Evolutionary conservation across 495 filamentous ascomycete species (phyloP).

Genomic region (Amorphotheca resinae): DNA sequence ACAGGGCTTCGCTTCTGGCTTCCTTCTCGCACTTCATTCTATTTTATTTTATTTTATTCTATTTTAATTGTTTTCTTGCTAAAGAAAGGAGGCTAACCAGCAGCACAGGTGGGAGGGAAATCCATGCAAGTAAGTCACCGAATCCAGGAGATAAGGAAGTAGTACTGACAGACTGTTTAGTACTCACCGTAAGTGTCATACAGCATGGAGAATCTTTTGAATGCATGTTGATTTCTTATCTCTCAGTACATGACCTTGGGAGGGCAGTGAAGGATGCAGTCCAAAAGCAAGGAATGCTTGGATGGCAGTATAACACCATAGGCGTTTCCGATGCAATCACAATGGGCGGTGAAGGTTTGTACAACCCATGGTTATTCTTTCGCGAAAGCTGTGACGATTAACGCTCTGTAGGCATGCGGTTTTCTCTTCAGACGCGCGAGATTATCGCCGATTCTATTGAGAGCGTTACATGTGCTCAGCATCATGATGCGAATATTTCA

Average conservation of each 20-base stretch:
- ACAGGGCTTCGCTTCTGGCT: no score
- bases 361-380: not conserved
- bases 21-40: not conserved
- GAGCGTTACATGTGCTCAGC: slow-evolving; percentile 68
- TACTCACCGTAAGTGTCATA: slow-evolving; percentile 32
- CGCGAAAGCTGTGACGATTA: slow-evolving; percentile 6
- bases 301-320: slow-evolving; percentile 80
- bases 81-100: not conserved
- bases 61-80: not conserved
- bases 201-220: not conserved
- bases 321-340: slow-evolving; percentile 54
- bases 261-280: slow-evolving; percentile 82
- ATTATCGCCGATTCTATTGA: slow-evolving; percentile 95
- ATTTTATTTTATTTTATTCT: not conserved
- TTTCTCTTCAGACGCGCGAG: slow-evolving; percentile 88
- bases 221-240: not conserved
- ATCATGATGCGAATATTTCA: slow-evolving; percentile 87
- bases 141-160: slow-evolving; percentile 7
- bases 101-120: slow-evolving; percentile 72
- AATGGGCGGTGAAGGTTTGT: slow-evolving; percentile 84
- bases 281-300: slow-evolving; percentile 73
- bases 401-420: slow-evolving; percentile 67
- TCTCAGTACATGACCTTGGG: slow-evolving; percentile 68
- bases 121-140: slow-evolving; percentile 51
- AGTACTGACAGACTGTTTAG: slow-evolving; percentile 11